phyloP scores from a whole-genome alignment of 1,139 yeast species.

The Suhomyces bolitotheri region DNA sequence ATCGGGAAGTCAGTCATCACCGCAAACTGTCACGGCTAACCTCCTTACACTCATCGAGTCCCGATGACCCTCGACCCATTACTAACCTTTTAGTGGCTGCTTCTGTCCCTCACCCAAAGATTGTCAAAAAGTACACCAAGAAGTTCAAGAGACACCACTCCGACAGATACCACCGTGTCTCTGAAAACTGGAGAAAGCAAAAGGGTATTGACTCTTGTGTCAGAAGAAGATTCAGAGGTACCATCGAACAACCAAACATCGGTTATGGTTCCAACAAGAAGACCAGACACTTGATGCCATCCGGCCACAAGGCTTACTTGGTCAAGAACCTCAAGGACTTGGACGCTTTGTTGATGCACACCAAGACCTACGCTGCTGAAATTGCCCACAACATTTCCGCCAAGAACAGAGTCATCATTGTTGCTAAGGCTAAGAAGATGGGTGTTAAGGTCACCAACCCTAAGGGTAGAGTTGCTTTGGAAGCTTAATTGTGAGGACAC shows the following conservation, averaged over 20 bases:
- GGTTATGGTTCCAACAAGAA: constrained; percentile 99
- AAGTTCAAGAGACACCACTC: constrained; percentile 99
- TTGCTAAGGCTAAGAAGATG: constrained; percentile 96
- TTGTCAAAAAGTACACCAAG: constrained; percentile 99
- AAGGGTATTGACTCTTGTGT: constrained; percentile 99
- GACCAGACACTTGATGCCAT: constrained; percentile 94
- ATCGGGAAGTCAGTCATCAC: too few relatives aligned
- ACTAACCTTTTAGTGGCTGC: constrained; percentile 68
- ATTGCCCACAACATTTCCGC: constrained; percentile 98
- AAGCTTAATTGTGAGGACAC: constrained; percentile 64
- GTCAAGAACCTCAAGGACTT: constrained; percentile 92
- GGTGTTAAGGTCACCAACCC: constrained; percentile 99
- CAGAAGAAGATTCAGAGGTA: constrained; percentile 99
- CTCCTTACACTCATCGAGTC: too few relatives aligned
- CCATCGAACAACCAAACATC: constrained; percentile 98
- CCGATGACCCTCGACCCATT: too few relatives aligned
- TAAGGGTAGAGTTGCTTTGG: constrained; percentile 97
- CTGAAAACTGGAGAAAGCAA: constrained; percentile 99
- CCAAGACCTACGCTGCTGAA: constrained; percentile 99
- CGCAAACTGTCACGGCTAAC: too few relatives aligned
- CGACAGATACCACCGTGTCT: constrained; percentile 98
- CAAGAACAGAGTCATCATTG: constrained; percentile 95
- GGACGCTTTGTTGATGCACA: constrained; percentile 94
- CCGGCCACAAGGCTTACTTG: constrained; percentile 97
- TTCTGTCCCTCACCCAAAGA: constrained; percentile 97